Evolutionary conservation across 257 asterid genomes (phyloP).

Genomic region (Voacanga thouarsii): DNA sequence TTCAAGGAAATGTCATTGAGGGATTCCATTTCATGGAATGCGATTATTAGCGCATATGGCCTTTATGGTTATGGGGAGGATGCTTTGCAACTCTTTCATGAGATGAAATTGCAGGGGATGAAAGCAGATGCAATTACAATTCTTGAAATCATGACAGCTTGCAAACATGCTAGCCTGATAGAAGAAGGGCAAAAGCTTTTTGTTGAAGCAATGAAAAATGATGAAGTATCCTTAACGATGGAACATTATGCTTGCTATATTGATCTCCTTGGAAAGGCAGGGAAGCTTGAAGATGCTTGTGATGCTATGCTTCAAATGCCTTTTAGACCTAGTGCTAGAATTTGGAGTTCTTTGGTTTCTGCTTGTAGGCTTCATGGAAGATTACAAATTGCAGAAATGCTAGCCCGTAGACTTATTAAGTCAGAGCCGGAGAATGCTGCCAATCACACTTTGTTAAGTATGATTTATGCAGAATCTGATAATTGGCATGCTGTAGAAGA

Average conservation of each 20-base stretch:
- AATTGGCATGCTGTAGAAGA: conserved; percentile 65
- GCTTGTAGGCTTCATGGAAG: conserved; percentile 63
- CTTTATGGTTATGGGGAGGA: conserved; percentile 49
- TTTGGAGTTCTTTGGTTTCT: conserved; percentile 53
- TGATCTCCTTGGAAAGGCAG: conserved; percentile 76
- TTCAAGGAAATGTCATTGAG: conserved; percentile 44
- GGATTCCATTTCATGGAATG: conserved; percentile 68
- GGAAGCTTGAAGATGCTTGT: conserved; percentile 53
- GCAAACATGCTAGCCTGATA: conserved; percentile 59
- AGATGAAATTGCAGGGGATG: conserved; percentile 47
- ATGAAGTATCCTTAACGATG: conserved; percentile 21
- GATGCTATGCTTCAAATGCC: conserved; percentile 45
- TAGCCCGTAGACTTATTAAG: conserved; percentile 42
- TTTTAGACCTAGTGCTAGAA: conserved; percentile 29
- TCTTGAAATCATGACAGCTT: conserved; percentile 54
- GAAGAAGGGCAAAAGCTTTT: conserved; percentile 53
- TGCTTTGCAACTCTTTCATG: conserved; percentile 43
- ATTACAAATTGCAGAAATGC: conserved; percentile 50
- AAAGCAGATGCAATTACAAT: conserved; percentile 45
- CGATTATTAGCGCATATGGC: conserved; percentile 54
- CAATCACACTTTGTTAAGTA: conserved; percentile 46
- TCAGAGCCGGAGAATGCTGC: conserved; percentile 70
- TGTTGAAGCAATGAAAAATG: conserved; percentile 32
- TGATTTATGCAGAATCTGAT: conserved; percentile 56
- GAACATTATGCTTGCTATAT: conserved; percentile 68